Conservation (phyloP, 1,139 yeast genomes). For the Scheffersomyces illinoinensis region DNA sequence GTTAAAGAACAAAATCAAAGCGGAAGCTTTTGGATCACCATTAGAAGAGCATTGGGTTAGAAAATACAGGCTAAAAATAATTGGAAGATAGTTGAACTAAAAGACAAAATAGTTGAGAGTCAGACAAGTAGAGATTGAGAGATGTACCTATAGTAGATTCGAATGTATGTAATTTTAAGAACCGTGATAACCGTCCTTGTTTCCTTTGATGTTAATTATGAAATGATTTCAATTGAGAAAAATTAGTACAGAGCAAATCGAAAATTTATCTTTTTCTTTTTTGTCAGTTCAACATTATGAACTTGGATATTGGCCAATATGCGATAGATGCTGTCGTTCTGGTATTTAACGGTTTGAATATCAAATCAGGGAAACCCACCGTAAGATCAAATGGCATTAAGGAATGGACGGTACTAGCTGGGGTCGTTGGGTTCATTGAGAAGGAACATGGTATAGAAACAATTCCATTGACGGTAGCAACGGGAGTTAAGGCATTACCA, state of each 20-base stretch:
- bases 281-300: neutral
- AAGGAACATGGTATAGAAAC: constrained; percentile 16
- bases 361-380: constrained; percentile 55
- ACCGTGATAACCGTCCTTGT: neutral
- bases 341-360: constrained; percentile 17
- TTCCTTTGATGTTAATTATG: neutral
- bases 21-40: neutral
- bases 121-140: too few relatives aligned
- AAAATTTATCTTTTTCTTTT: neutral
- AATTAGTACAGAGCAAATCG: neutral
- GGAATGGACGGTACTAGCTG: constrained; percentile 88
- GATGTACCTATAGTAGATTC: too few relatives aligned
- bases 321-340: constrained; percentile 15
- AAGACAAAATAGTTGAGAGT: too few relatives aligned
- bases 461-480: constrained; percentile 55
- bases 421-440: constrained; percentile 53
- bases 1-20: neutral
- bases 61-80: too few relatives aligned
- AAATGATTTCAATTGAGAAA: neutral
- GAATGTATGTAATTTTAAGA: neutral
- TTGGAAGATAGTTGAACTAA: too few relatives aligned
- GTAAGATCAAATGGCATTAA: constrained; percentile 58
- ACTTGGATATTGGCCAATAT: constrained; percentile 4
- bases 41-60: too few relatives aligned
- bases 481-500: constrained; percentile 84